Evolutionary conservation across 768 basidiomycete genomes (phyloP), one percentile per base, ranked within the genome.

Genomic region (Boletus coccyginus): DNA sequence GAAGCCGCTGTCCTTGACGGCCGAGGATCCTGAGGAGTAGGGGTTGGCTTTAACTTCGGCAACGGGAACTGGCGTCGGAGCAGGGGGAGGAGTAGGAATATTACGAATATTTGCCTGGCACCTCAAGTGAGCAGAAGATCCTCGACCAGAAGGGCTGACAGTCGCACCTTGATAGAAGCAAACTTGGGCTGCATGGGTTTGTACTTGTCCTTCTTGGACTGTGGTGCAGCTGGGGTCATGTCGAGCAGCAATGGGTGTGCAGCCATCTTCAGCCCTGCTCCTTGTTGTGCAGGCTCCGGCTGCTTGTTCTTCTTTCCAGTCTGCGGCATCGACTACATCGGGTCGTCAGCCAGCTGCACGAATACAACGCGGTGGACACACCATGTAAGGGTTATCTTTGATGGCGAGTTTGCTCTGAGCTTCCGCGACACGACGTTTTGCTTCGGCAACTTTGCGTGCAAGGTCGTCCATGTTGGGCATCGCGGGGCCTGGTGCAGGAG

Each of bases 141-240:
- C 17, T 31, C 12, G 6, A 53, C 14, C n/a, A 35, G 14, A 36
- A n/a, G 29, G 16, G 14, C 38, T 21, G 41, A 27, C 13, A 44
- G 33, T 62, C 76, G 46, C 19, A 87, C 92, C 77, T 89, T 94
- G 72, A 96, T 94, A 4, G 93, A 92, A 0, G 95, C 92, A 71
- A 98, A 99, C 73, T 99, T 99, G 48, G 97, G 97, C 60, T 95
- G 94, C 95, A 99, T 98, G 17, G 96, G 94, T 70, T 95, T 96
- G 74, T 97, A 97, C 58, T 90, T 77, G 71, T 97, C 92, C 71
- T 95, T 93, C 74, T 90, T 91, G 29, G 86, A 87, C 72, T 87
- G 86, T 3, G 80, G 81, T 5, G 79, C 74, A 3, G 74, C 66
- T 8, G 82, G 76, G 5, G 68, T 71, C 5, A 77, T 80, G 44